phyloP scores from a whole-genome alignment of 2,329 filamentous ascomycete genomes.

The Beauveria caledonica region DNA sequence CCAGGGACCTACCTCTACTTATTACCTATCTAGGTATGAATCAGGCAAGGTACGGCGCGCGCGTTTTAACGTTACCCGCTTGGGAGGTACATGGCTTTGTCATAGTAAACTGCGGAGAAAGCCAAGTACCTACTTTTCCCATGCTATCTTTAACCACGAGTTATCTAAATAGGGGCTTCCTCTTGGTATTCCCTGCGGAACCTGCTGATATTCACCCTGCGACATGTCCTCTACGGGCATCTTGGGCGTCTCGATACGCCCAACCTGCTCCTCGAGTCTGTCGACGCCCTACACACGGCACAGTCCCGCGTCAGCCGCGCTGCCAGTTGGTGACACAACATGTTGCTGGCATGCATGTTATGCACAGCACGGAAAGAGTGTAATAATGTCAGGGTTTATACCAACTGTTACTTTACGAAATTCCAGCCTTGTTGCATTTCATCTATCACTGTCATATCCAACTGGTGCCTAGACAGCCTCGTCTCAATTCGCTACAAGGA shows the following conservation, averaged over 20 bases:
- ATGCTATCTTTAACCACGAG: background rate
- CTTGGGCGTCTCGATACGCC: background rate
- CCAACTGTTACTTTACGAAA: too few species aligned
- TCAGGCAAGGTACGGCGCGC: background rate
- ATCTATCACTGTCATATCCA: too few species aligned
- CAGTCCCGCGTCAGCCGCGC: background rate
- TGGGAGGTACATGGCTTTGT: background rate
- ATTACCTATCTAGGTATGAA: too few species aligned
- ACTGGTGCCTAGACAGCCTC: too few species aligned
- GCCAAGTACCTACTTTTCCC: background rate
- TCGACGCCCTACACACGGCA: background rate
- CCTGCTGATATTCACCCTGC: background rate
- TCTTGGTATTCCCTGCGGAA: background rate
- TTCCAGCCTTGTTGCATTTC: too few species aligned
- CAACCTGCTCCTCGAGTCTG: background rate
- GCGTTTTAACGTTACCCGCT: background rate
- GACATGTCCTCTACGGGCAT: background rate
- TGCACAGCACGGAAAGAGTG: too few species aligned
- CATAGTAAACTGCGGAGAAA: background rate
- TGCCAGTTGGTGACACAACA: background rate
- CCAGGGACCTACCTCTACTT: background rate
- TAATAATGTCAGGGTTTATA: background rate
- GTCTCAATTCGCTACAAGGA: too few species aligned
- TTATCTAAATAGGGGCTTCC: background rate
- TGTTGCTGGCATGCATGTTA: too few species aligned